phyloP scores from a whole-genome alignment of 2,329 filamentous ascomycete genomes.

The Ceratocystis diversiconidia region DNA sequence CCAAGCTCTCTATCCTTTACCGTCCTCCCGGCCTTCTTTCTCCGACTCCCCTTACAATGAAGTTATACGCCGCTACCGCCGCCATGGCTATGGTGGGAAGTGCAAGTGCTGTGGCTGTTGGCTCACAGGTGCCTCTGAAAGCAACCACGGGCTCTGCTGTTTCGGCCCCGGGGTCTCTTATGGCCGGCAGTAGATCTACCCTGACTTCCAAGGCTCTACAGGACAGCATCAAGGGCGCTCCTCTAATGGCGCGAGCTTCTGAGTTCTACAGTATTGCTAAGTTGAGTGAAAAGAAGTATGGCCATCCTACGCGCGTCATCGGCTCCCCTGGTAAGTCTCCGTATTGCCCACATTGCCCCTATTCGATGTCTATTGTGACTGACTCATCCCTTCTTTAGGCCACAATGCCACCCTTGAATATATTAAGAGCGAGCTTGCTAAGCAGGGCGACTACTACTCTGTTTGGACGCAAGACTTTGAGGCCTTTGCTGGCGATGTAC shows the following conservation, averaged over 20 bases:
- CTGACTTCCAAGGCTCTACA: constrained; percentile 44
- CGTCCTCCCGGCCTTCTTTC: not conserved
- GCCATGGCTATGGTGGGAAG: constrained; percentile 17
- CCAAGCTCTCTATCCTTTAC: not conserved
- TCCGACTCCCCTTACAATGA: constrained; percentile 9
- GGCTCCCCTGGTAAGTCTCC: constrained; percentile 42
- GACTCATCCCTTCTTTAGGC: constrained; percentile 25
- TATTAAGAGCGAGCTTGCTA: constrained; percentile 40
- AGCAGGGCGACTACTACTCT: constrained; percentile 46
- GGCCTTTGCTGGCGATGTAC: constrained; percentile 46
- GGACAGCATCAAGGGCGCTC: constrained; percentile 38
- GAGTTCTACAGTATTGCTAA: constrained; percentile 49
- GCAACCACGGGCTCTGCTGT: not conserved
- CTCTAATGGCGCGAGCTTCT: constrained; percentile 44
- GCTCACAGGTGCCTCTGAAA: constrained; percentile 13
- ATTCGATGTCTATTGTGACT: not conserved
- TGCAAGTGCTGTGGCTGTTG: constrained; percentile 13
- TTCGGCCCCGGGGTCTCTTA: not conserved
- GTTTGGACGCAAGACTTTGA: constrained; percentile 50
- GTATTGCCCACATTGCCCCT: not conserved
- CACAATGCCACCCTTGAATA: constrained; percentile 52
- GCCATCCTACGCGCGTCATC: constrained; percentile 57
- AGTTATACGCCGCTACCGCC: constrained; percentile 11
- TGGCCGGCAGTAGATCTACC: constrained; percentile 26
- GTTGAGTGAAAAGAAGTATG: constrained; percentile 43